These are phyloP conservation scores for Oryza punctata DNA, from an alignment of 176 grass and related monocot species.

Conservation along the genomic window DNA sequence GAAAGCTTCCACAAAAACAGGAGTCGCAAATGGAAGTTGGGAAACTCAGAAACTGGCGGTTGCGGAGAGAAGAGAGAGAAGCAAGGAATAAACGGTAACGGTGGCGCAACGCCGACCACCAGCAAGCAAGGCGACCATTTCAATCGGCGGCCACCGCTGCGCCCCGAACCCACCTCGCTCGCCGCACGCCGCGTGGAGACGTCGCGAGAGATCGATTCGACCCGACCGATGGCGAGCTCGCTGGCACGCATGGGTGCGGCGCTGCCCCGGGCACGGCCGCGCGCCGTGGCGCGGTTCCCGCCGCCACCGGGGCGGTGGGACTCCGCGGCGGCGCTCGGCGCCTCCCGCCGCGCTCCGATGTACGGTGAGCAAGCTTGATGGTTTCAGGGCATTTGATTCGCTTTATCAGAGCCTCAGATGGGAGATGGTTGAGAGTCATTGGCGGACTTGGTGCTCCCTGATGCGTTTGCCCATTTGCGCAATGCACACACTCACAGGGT, in stretches of 20 bases:
- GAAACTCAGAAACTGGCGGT: conserved; percentile 1
- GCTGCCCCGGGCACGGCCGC: conserved; percentile 40
- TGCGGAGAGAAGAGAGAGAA: neutral
- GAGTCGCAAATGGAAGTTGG: neutral
- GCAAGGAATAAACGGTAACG: neutral
- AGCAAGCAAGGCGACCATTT: neutral
- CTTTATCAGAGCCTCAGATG: neutral
- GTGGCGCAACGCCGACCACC: conserved; percentile 41
- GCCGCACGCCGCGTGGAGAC: neutral
- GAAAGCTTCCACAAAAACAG: neutral
- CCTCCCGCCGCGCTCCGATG: conserved; percentile 19
- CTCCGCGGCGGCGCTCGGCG: conserved; percentile 1
- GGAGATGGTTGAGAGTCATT: too few species aligned
- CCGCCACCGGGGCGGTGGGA: conserved; percentile 9
- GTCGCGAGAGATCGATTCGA: neutral
- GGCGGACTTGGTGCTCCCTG: too few species aligned
- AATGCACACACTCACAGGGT: too few species aligned
- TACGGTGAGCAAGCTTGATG: conserved; percentile 23
- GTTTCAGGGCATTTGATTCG: neutral
- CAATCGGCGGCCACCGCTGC: conserved; percentile 34
- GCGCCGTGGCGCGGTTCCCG: neutral
- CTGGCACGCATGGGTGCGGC: conserved; percentile 48
- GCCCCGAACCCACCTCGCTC: conserved; percentile 14
- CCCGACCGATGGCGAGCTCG: conserved; percentile 46
- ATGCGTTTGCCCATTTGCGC: too few species aligned